A percentile compares a stretch with the other conserved stretches of the same genome.
Conservation (phyloP, 495 filamentous ascomycete species). For the Trichoderma gamsii region DNA sequence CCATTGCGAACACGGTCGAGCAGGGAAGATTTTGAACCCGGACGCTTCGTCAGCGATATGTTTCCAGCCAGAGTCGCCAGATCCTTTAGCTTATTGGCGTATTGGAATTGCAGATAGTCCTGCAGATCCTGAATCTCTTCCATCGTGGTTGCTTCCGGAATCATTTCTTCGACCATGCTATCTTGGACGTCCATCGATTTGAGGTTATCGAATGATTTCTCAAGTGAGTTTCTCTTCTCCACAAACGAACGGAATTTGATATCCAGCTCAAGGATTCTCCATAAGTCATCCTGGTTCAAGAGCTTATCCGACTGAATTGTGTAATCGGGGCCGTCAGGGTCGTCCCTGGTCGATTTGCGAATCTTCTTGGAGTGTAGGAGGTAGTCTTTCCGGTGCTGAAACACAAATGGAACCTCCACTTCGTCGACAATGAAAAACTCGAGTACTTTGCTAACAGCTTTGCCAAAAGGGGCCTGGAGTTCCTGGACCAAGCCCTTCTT, state of each 20-base stretch:
- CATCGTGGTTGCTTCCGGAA: slow-evolving; percentile 66
- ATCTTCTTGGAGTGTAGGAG: slow-evolving; percentile 85
- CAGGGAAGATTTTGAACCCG: slow-evolving; percentile 64
- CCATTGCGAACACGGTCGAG: slow-evolving; percentile 79
- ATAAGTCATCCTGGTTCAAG: slow-evolving; percentile 85
- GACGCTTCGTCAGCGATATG: slow-evolving; percentile 55
- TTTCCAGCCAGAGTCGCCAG: slow-evolving; percentile 55
- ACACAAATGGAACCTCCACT: slow-evolving; percentile 93
- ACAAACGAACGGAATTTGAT: slow-evolving; percentile 86
- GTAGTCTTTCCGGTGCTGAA: slow-evolving; percentile 96
- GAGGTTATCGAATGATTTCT: slow-evolving; percentile 68
- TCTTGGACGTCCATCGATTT: slow-evolving; percentile 53
- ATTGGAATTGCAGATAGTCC: slow-evolving; percentile 94
- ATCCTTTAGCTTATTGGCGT: slow-evolving; percentile 75
- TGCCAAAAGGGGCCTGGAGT: slow-evolving; percentile 73
- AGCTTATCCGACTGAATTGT: slow-evolving; percentile 78
- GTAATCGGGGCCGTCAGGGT: slow-evolving; percentile 61
- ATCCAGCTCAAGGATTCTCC: slow-evolving; percentile 89
- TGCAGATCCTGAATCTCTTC: slow-evolving; percentile 95
- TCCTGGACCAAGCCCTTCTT: slow-evolving; percentile 67
- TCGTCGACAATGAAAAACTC: slow-evolving; percentile 90
- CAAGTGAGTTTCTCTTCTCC: slow-evolving; percentile 80
- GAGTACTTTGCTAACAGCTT: slow-evolving; percentile 83
- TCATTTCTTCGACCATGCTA: slow-evolving; percentile 69
- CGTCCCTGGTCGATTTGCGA: slow-evolving; percentile 47